These are phyloP conservation scores for Neofusicoccum kwambonambiense DNA, from an alignment of 2,329 filamentous ascomycete species.

Conservation along the genomic window DNA sequence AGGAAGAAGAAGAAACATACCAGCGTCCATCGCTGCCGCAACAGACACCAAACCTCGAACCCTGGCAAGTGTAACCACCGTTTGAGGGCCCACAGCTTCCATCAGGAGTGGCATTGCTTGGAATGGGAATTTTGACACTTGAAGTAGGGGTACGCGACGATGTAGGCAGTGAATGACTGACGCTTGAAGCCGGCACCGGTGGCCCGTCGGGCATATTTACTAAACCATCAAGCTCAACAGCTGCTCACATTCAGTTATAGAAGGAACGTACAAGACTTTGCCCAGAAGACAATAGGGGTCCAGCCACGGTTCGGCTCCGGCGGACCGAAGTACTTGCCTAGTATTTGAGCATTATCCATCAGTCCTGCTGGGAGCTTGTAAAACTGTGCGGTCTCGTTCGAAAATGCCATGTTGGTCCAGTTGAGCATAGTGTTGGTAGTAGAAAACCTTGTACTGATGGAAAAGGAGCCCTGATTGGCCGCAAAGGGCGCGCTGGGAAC, in stretches of 20 bases:
- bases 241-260: too few species aligned
- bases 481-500: conserved; percentile 28
- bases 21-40: neutral
- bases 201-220: neutral
- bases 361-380: conserved; percentile 28
- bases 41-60: neutral
- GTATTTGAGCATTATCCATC: conserved; percentile 27
- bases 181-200: neutral
- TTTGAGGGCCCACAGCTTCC: neutral
- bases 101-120: neutral
- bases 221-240: neutral
- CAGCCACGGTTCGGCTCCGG: conserved; percentile 25
- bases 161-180: neutral
- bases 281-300: conserved; percentile 27
- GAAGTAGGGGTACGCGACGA: neutral
- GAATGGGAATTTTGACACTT: neutral
- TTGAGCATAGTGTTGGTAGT: conserved; percentile 26
- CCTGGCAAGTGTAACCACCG: neutral
- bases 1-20: neutral
- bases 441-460: conserved; percentile 31
- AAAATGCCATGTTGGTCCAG: conserved; percentile 34
- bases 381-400: conserved; percentile 30
- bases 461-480: conserved; percentile 21
- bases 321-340: conserved; percentile 29
- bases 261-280: neutral